Evolutionary conservation across 2,329 filamentous ascomycete genomes (phyloP).

Genomic region (Arthrobotrys sinensis): DNA sequence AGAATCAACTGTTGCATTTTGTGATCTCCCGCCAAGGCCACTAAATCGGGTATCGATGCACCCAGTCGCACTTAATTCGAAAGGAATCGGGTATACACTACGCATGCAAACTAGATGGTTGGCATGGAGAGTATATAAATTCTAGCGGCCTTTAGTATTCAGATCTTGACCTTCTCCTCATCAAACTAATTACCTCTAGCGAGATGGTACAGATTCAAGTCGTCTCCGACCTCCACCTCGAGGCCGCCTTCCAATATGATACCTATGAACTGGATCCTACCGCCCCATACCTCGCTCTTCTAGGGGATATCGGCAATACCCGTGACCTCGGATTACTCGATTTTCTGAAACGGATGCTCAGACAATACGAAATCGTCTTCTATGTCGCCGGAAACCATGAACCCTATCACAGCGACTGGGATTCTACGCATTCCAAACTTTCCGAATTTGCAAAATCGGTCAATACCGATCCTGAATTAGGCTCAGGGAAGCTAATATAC

Average conservation of each 20-base stretch:
- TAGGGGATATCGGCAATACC: conserved; percentile 73
- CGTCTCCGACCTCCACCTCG: conserved; percentile 75
- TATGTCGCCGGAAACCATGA: conserved; percentile 75
- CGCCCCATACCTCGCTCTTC: conserved; percentile 72
- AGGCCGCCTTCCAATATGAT: conserved; percentile 71
- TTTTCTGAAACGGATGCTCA: conserved; percentile 71
- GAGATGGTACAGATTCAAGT: conserved; percentile 67
- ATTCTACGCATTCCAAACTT: conserved; percentile 53
- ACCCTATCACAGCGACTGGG: conserved; percentile 67
- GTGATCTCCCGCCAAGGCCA: not conserved
- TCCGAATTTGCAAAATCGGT: conserved; percentile 55
- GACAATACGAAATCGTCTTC: conserved; percentile 71
- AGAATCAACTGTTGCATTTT: conserved; percentile 5
- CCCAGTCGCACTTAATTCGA: no score
- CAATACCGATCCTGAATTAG: conserved; percentile 53
- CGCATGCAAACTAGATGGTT: no score
- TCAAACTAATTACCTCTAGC: not conserved
- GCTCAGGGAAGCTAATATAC: conserved; percentile 67
- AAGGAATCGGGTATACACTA: no score
- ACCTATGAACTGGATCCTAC: conserved; percentile 70
- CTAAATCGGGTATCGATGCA: not conserved
- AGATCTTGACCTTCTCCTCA: not conserved
- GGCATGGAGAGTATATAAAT: not conserved
- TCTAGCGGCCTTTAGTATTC: not conserved
- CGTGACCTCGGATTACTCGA: conserved; percentile 69